A percentile compares a stretch with the other conserved stretches of the same genome.
phyloP scores from a whole-genome alignment of 2,329 filamentous ascomycete species.

The Botrytis galanthina region DNA sequence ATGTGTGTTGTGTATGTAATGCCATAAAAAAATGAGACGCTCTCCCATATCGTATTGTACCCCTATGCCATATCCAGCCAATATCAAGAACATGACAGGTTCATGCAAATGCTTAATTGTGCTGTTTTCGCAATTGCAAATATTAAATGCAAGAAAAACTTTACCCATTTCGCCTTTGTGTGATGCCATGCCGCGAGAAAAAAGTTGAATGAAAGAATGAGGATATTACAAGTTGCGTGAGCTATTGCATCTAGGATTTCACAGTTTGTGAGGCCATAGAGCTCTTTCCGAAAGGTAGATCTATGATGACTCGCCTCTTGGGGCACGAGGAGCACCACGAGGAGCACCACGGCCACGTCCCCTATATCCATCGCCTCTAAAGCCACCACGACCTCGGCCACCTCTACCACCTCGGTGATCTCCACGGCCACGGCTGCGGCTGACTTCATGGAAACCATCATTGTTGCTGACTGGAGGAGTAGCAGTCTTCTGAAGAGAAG shows the following conservation, averaged over 20 bases:
- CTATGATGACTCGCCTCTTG: conserved; percentile 21
- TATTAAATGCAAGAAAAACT: conserved; percentile 21
- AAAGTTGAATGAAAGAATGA: conserved; percentile 20
- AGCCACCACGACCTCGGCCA: conserved; percentile 46
- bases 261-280: conserved; percentile 5
- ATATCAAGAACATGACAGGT: conserved; percentile 20
- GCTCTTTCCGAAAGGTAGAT: neutral
- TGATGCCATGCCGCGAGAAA: conserved; percentile 22
- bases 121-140: conserved; percentile 18
- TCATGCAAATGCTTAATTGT: conserved; percentile 21
- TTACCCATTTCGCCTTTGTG: conserved; percentile 22
- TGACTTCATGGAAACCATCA: conserved; percentile 74
- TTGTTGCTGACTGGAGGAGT: conserved; percentile 44
- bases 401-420: conserved; percentile 41
- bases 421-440: conserved; percentile 52
- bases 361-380: conserved; percentile 40
- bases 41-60: conserved; percentile 20
- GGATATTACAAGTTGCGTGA: conserved; percentile 19
- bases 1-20: conserved; percentile 9
- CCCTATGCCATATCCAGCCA: conserved; percentile 21
- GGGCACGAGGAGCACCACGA: conserved; percentile 29
- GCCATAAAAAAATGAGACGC: conserved; percentile 11
- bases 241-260: neutral
- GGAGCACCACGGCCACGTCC: conserved; percentile 34
- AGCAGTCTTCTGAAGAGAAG: conserved; percentile 38